Evolutionary conservation across 768 basidiomycete genomes (phyloP).

Genomic region (Cystobasidium onofrii): DNA sequence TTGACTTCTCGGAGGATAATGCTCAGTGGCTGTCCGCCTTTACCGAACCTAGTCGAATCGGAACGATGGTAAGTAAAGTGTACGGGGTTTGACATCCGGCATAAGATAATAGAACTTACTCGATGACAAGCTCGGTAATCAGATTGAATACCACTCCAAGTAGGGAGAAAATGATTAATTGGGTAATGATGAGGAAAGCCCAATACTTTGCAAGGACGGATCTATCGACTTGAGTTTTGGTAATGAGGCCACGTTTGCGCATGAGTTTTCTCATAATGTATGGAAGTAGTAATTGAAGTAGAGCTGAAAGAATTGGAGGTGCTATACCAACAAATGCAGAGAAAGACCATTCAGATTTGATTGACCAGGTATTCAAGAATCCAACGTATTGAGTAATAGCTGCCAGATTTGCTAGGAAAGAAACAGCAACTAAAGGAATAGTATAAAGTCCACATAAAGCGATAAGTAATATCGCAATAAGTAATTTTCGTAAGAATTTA

Average conservation of each 20-base stretch:
- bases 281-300: conserved; percentile 70
- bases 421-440: conserved; percentile 79
- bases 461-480: conserved; percentile 71
- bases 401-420: conserved; percentile 80
- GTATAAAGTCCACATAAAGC: conserved; percentile 90
- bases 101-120: too few species aligned
- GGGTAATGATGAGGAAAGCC: conserved; percentile 84
- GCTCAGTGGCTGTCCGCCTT: conserved; percentile 21
- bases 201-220: conserved; percentile 88
- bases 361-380: conserved; percentile 67
- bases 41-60: conserved; percentile 14
- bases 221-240: conserved; percentile 54
- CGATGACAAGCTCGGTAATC: conserved; percentile 46
- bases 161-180: conserved; percentile 75
- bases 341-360: conserved; percentile 60
- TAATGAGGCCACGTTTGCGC: conserved; percentile 38
- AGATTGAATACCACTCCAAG: conserved; percentile 37
- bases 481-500: conserved; percentile 57
- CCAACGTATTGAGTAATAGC: conserved; percentile 59
- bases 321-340: conserved; percentile 73
- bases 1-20: conserved; percentile 43
- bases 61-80: too few species aligned
- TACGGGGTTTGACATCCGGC: too few species aligned
- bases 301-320: conserved; percentile 74
- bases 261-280: conserved; percentile 75